Evolutionary conservation across 1,284 basidiomycete genomes (phyloP).

Genomic region (Ustilago tritici): DNA sequence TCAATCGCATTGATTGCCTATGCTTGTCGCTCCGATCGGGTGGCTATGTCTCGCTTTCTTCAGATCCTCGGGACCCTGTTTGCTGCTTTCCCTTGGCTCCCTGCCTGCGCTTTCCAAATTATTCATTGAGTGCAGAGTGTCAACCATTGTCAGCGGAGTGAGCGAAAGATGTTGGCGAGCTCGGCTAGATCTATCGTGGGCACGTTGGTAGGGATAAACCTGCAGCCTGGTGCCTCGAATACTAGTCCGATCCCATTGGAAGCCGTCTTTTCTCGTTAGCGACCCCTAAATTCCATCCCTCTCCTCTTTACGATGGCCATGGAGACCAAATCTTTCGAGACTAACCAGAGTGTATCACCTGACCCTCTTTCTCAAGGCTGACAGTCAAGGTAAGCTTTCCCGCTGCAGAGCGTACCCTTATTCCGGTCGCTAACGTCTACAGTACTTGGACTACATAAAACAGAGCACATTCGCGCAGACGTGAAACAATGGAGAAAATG

Average conservation of each 20-base stretch:
- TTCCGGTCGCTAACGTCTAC: conserved; percentile 11
- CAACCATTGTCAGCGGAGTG: not conserved
- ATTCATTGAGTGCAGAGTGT: conserved; percentile 4
- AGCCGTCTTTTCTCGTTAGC: not conserved
- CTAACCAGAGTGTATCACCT: conserved; percentile 2
- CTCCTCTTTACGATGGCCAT: not conserved
- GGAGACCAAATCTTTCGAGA: not conserved
- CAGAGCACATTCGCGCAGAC: no score
- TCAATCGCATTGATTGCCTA: not conserved
- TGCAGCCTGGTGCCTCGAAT: not conserved
- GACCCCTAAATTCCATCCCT: conserved; percentile 1
- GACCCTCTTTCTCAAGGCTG: not conserved
- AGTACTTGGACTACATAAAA: not conserved
- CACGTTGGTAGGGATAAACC: not conserved
- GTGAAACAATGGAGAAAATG: no score
- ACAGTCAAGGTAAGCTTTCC: not conserved
- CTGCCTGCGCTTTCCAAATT: not conserved
- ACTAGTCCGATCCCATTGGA: conserved; percentile 8
- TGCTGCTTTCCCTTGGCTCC: not conserved
- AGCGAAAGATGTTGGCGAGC: not conserved
- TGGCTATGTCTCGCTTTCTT: conserved; percentile 8
- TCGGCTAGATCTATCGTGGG: not conserved
- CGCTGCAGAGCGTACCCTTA: conserved; percentile 16
- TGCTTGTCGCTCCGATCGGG: conserved; percentile 14
- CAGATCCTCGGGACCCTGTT: not conserved